Evolutionary conservation across 805 yeast species (phyloP), one percentile per base, ranked within the genome.

Genomic region (Wickerhamomyces queroliae): DNA sequence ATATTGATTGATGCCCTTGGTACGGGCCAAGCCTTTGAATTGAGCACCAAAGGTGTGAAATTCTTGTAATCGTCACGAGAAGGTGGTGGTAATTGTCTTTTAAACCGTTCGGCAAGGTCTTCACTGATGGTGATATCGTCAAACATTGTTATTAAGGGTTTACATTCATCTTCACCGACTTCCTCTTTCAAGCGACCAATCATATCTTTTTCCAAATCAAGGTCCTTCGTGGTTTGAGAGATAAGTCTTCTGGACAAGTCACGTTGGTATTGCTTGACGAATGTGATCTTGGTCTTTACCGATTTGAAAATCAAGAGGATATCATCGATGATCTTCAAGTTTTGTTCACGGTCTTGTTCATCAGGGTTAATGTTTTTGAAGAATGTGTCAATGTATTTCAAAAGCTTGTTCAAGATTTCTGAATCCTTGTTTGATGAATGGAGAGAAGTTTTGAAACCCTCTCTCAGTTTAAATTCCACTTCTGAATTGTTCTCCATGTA

Each of bases 181-280:
- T 50, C 56, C 1, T 42, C 31, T 22, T 37, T 40, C 5, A 53
- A 12, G 2, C 38, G 21, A 0, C 30, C 7, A 2, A 52, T 28
- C 2, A 53, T 28, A 13, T 35, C 15, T 1, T 27, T 24, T 22
- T 55, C 59, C 1, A 44, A 36, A 3, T 16, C 6, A 0, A 39
- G 18, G n/a, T 40, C 40, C 19, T 32, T 41, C 1, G 50, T 30
- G 3, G 43, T 38, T 2, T 43, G 31, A 8, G 37, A 33, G 4
- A 53, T 43, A 0, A 55, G 33, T 21, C 59, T 38, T 30, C 40
- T 52, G 0, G 55, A 49, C 7, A 55, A 31, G 27, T 48, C 53
- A 19, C 41, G 36, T 25, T 49, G 47, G 32, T 51, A 55, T 3
- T 32, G 37, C 21, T 41, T 39, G 7, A 53, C 28, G 26, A 55